Evolutionary conservation across 352 stramenopile genomes (phyloP).

Genomic region (Pythium plurisporium): DNA sequence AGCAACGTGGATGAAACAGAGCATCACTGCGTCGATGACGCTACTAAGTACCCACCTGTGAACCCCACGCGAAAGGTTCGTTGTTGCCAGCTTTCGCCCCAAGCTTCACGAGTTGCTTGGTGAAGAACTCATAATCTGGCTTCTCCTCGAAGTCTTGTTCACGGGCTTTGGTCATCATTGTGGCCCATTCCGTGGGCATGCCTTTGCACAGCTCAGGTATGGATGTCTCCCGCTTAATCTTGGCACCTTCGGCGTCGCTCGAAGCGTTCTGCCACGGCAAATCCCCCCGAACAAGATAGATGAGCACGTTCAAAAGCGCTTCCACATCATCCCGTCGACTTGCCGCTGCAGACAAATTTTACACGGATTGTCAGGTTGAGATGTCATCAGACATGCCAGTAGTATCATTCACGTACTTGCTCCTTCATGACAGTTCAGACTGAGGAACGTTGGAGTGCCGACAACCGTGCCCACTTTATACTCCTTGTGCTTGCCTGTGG

Average conservation of each 20-base stretch:
- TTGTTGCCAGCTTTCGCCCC: slow-evolving; percentile 31
- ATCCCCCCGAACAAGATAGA: slow-evolving; percentile 82
- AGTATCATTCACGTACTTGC: slow-evolving; percentile 74
- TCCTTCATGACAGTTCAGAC: slow-evolving; percentile 82
- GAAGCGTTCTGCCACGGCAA: slow-evolving; percentile 62
- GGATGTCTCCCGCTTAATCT: slow-evolving; percentile 54
- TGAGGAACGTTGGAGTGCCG: slow-evolving; percentile 91
- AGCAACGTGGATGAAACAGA: background rate
- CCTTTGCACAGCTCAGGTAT: slow-evolving; percentile 52
- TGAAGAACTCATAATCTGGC: slow-evolving; percentile 73
- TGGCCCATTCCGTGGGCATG: slow-evolving; percentile 46
- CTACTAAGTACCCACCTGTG: slow-evolving; percentile 13
- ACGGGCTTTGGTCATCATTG: slow-evolving; percentile 58
- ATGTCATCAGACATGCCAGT: background rate
- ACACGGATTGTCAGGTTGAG: too few species aligned
- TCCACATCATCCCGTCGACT: slow-evolving; percentile 91
- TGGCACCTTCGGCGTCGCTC: slow-evolving; percentile 66
- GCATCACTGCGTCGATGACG: background rate
- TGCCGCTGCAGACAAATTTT: slow-evolving; percentile 37
- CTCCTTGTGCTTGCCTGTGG: slow-evolving; percentile 82
- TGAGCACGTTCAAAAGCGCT: slow-evolving; percentile 85
- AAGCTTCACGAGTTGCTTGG: slow-evolving; percentile 45
- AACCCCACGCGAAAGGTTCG: slow-evolving; percentile 45
- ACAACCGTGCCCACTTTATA: slow-evolving; percentile 66
- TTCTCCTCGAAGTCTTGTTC: slow-evolving; percentile 64